A percentile compares a stretch with the other conserved stretches of the same genome.
Evolutionary conservation across 169 alveolate genomes (phyloP).

Genomic region (Plasmodium coatneyi): DNA sequence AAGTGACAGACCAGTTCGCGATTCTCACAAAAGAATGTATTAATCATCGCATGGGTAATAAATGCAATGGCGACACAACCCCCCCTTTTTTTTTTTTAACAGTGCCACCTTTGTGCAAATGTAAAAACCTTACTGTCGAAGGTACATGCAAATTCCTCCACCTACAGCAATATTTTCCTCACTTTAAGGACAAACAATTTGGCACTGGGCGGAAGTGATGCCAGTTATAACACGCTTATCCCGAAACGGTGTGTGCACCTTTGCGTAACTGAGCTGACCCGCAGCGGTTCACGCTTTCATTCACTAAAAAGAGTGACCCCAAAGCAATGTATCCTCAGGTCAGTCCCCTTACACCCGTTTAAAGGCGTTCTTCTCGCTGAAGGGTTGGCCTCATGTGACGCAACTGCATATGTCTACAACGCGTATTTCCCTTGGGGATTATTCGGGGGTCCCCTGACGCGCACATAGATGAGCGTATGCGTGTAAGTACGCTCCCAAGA

Average conservation of each 20-base stretch:
- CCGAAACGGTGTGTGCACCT: background rate
- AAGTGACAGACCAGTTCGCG: background rate
- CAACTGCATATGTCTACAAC: background rate
- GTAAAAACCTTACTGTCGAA: background rate
- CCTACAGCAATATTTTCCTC: background rate
- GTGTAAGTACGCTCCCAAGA: background rate
- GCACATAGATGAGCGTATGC: background rate
- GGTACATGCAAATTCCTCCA: background rate
- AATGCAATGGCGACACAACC: background rate
- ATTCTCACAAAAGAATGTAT: background rate
- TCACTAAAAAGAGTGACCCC: background rate
- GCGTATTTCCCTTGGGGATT: background rate
- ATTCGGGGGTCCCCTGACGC: background rate
- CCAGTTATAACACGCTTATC: background rate
- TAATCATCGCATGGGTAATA: background rate
- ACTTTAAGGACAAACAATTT: background rate
- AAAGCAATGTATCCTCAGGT: background rate
- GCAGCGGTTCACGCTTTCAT: background rate
- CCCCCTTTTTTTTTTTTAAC: background rate
- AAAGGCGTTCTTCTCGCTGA: background rate
- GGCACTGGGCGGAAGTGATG: background rate
- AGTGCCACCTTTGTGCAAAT: background rate
- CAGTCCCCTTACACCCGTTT: background rate
- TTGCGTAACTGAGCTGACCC: background rate
- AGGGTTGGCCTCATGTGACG: background rate